A percentile compares a stretch with the other conserved stretches of the same genome.
phyloP scores from a whole-genome alignment of 2,329 filamentous ascomycete genomes.

The Gyromitra esculenta region DNA sequence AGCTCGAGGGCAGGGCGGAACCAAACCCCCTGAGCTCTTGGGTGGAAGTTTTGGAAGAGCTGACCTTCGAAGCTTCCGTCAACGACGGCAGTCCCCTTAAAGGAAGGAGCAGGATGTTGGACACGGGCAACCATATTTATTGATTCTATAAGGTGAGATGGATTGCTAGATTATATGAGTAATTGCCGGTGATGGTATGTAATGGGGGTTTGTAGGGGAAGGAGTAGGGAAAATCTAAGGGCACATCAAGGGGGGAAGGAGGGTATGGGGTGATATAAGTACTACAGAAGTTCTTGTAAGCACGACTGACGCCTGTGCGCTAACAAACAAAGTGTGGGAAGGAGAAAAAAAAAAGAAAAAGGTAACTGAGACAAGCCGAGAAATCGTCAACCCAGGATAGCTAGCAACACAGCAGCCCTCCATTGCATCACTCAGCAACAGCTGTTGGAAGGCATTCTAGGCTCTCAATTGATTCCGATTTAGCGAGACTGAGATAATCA shows the following conservation, averaged over 20 bases:
- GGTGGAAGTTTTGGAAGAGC: slow-evolving; percentile 55
- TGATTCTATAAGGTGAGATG: slow-evolving; percentile 11
- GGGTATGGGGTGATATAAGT: slow-evolving; percentile 44
- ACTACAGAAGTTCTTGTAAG: slow-evolving; percentile 20
- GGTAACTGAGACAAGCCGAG: slow-evolving; percentile 25
- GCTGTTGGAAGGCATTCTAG: slow-evolving; percentile 24
- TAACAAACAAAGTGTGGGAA: slow-evolving; percentile 14
- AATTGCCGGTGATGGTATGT: slow-evolving; percentile 54
- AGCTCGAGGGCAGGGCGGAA: background rate
- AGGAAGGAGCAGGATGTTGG: slow-evolving; percentile 65
- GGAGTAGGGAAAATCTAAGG: slow-evolving; percentile 21
- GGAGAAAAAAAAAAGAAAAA: slow-evolving; percentile 29
- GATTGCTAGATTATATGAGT: slow-evolving; percentile 25
- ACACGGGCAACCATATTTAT: slow-evolving; percentile 59
- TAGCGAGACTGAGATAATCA: slow-evolving; percentile 1
- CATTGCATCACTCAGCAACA: slow-evolving; percentile 42
- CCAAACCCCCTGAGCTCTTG: slow-evolving; percentile 10
- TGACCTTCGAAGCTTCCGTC: slow-evolving; percentile 65
- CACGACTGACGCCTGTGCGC: slow-evolving; percentile 28
- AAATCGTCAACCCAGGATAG: slow-evolving; percentile 15
- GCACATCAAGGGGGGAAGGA: slow-evolving; percentile 23
- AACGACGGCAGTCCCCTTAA: slow-evolving; percentile 66
- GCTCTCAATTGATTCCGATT: slow-evolving; percentile 21
- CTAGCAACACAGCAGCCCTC: background rate
- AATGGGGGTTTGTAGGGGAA: slow-evolving; percentile 14